Base-by-base conservation (phyloP, 306 rosid species). In the Argentina anserina region DNA sequence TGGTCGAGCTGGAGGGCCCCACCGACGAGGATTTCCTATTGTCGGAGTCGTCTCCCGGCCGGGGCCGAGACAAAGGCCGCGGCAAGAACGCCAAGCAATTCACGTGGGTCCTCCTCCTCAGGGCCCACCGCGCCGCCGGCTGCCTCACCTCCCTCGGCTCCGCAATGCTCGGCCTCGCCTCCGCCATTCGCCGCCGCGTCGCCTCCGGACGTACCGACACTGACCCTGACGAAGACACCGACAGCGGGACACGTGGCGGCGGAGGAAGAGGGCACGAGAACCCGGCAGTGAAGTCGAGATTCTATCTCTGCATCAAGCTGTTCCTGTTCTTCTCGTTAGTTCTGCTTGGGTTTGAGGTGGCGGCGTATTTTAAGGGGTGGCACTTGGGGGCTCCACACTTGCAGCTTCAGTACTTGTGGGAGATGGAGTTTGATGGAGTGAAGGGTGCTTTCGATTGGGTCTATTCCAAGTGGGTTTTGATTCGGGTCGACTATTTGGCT, bases 1-100 rank as follows among this genome's bases (percentile, higher is more conserved):
- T 94, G 96, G 96, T 89, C 14, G 99, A 94, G 79, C 92, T 94
- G 0, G 96, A 94, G 69, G 89, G 90, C 65, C 96, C 96, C 9
- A 79, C 89, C 0, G 92, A 94, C 25, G 96, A 89, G 17, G 96
- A 90, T 71, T 81, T 94, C 39, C 71, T 93, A 21, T 41, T 83
- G 25, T 9, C 86, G 20, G 83, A 67, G n/a, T 69, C 88, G n/a
- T 69, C 88, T 4, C 67, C 88, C 34, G 39, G 65, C 14, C 81
- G 82, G 31, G 34, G 65, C 17, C 60, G 85, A 21, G 87, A 90
- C 6, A 90, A 86, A 70, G 87, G 84, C 17, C 67, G 85, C 31
- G 88, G 92, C 7, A 91, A 86, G 67, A 93, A 89, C 78, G 98
- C 97, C 1, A 93, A 89, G 67, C 97, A 89, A 63, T 91, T 93